Base-by-base conservation (phyloP, 495 filamentous ascomycete genomes). In the Neurospora discreta region DNA sequence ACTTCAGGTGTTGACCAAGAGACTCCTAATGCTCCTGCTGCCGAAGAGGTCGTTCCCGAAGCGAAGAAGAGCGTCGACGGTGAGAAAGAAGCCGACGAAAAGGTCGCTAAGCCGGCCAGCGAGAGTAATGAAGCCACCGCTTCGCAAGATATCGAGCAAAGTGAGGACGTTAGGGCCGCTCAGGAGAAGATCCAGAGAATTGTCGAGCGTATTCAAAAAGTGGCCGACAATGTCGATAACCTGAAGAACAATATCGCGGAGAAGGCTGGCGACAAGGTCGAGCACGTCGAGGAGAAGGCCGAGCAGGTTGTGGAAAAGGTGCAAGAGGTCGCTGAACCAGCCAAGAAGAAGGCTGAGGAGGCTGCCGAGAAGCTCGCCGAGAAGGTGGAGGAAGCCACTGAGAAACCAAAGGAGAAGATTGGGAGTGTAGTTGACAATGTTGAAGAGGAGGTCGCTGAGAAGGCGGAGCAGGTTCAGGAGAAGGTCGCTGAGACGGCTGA, bases 61-160 rank as follows among this genome's bases (percentile, higher is more conserved):
- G 85, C 84, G 39, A 84, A 89, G 69, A 85, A 87, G 69, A 88
- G 87, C 65, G 88, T 90, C 75, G 90, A 91, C 75, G 88, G 87
- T 75, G 88, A 86, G 33, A 85, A 87, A 68, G 87, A 90, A 75
- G 81, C 80, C 18, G 83, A 86, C 72, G 84, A 80, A 58, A 85
- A 84, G 71, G 82, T 85, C 71, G 85, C 92, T 7, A 91, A 90
- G 81, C 92, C 92, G 26, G 92, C 90, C 39, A 93, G 90, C 74
- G 91, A 94, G 79, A 87, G 84, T n/a, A 89, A 90, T 73, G 90
- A 91, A 79, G 91, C 91, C 8, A 85, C 82, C 4, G 75, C 26
- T 18, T 65, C 26, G 52, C 26, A 16, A n/a, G 52, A 67, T 3
- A 65, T 33, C 30, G 26, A 58, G 23, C 18, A 30, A 16, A 44